Percentiles rank a stretch among this genome's conserved stretches.
Evolutionary conservation across 2,329 filamentous ascomycete species (phyloP).

Genomic region (Hypoxylon sp.): DNA sequence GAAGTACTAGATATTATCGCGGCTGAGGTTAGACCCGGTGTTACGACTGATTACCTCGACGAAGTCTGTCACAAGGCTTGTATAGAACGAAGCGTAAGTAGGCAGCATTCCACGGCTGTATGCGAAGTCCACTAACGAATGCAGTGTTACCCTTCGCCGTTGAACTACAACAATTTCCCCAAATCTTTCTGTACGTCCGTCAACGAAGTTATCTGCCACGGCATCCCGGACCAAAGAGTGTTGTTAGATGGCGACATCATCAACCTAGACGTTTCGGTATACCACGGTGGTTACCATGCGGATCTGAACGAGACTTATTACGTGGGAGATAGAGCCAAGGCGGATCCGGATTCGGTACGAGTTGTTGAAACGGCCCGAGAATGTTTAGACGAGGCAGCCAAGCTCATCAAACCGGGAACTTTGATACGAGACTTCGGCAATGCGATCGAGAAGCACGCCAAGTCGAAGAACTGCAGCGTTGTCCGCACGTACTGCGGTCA

Average conservation of each 20-base stretch:
- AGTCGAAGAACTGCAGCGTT: constrained; percentile 84
- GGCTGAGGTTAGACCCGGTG: constrained; percentile 84
- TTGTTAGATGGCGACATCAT: constrained; percentile 94
- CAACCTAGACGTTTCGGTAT: constrained; percentile 95
- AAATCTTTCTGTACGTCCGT: constrained; percentile 97
- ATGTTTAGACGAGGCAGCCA: constrained; percentile 90
- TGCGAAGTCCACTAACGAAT: constrained; percentile 23
- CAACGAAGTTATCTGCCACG: constrained; percentile 99
- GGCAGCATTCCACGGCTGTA: not conserved
- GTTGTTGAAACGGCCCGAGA: constrained; percentile 92
- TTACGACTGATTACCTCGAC: constrained; percentile 96
- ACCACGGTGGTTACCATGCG: constrained; percentile 94
- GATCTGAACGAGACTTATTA: constrained; percentile 99
- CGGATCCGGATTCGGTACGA: constrained; percentile 86
- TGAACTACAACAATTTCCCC: constrained; percentile 96
- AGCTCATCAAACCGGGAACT: constrained; percentile 91
- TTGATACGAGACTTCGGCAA: constrained; percentile 94
- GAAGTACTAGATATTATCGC: constrained; percentile 95
- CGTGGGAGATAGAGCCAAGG: constrained; percentile 86
- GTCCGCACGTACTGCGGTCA: constrained; percentile 97
- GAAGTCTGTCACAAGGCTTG: constrained; percentile 95
- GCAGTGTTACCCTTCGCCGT: constrained; percentile 91
- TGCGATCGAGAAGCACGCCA: constrained; percentile 94
- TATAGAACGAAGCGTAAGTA: constrained; percentile 86
- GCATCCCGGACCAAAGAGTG: constrained; percentile 90